Evolutionary conservation across 2,329 filamentous ascomycete genomes (phyloP), one percentile per base, ranked within the genome.

Genomic region (Fusarium solani-melongenae): DNA sequence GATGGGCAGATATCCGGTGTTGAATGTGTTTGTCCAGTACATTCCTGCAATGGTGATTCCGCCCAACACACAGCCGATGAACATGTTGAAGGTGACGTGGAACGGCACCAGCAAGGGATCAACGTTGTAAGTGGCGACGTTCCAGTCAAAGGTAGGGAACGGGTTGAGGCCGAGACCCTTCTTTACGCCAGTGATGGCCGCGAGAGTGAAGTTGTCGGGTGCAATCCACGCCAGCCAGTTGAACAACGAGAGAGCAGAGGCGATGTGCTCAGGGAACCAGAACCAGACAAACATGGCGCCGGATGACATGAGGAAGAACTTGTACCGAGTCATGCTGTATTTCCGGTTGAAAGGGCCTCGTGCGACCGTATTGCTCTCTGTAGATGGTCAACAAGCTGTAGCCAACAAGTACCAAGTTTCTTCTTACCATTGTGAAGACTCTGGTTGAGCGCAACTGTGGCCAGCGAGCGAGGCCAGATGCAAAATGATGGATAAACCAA

Each of bases 211-310:
- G 66, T 86, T 86, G 14, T 81, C 70, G 0, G 87, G 87, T 0
- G 84, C 80, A 62, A 90, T 89, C 88, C 88, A 90, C 0, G 86
- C 85, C 68, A 89, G 84, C 86, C 87, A 90, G 78, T 84, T 87
- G 77, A 90, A 89, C 33, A 82, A 78, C 6, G 75, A 77, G 1
- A 76, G 5, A 0, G 75, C 69, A 15, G 66, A 59, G 2, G 62
- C 67, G 5, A 77, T 77, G 2, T 74, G 58, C 1, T 77, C 73
- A 0, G 75, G 75, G 44, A 77, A 76, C 75, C 75, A 77, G 24
- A 77, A 77, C 64, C 69, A 77, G 6, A 76, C 60, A 10, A 77
- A 77, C 75, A 77, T 77, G 41, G 67, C 59, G 1, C 11, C 67
- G 15, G 73, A 77, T 0, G 73, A 56, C 1, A 76, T 1, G 9